These are phyloP conservation scores for Scutellaria minor DNA, from an alignment of 257 asterid genomes.

Conservation along the genomic window DNA sequence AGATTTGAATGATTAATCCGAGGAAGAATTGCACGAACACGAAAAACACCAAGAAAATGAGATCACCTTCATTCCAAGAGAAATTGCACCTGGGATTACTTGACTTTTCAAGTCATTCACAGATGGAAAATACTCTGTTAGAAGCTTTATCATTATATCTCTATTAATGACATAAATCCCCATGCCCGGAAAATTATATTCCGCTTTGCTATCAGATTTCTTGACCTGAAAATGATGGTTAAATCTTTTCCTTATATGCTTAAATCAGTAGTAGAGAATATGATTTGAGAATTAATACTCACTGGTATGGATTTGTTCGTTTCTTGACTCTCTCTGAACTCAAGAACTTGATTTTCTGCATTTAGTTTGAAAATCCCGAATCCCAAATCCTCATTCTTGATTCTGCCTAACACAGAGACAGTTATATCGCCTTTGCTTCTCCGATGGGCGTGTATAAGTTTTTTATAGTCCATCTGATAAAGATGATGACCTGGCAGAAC, in stretches of 20 bases:
- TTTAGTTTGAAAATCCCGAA: slow-evolving; percentile 58
- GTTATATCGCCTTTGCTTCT: slow-evolving; percentile 59
- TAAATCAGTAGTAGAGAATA: neutral
- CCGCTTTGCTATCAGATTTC: slow-evolving; percentile 12
- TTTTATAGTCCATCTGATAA: slow-evolving; percentile 81
- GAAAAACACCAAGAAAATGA: neutral
- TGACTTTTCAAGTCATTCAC: slow-evolving; percentile 69
- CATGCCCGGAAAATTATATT: slow-evolving; percentile 56
- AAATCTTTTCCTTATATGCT: neutral
- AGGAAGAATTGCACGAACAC: neutral
- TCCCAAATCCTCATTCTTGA: slow-evolving; percentile 45
- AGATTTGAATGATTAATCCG: neutral
- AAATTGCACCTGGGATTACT: slow-evolving; percentile 76
- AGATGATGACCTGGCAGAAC: slow-evolving; percentile 92
- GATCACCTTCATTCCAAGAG: slow-evolving; percentile 81
- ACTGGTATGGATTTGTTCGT: slow-evolving; percentile 34
- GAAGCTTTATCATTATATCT: slow-evolving; percentile 70
- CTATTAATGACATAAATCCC: slow-evolving; percentile 77
- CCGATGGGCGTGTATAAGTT: slow-evolving; percentile 59
- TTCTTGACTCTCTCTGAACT: slow-evolving; percentile 46
- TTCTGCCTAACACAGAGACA: slow-evolving; percentile 48
- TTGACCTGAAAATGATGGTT: slow-evolving; percentile 48
- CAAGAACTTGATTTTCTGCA: slow-evolving; percentile 51
- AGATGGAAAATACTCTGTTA: slow-evolving; percentile 61
- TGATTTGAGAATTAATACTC: slow-evolving; percentile 21